Evolutionary conservation across 352 stramenopile genomes (phyloP), one percentile per base, ranked within the genome.

Genomic region (Phytophthora multivora): DNA sequence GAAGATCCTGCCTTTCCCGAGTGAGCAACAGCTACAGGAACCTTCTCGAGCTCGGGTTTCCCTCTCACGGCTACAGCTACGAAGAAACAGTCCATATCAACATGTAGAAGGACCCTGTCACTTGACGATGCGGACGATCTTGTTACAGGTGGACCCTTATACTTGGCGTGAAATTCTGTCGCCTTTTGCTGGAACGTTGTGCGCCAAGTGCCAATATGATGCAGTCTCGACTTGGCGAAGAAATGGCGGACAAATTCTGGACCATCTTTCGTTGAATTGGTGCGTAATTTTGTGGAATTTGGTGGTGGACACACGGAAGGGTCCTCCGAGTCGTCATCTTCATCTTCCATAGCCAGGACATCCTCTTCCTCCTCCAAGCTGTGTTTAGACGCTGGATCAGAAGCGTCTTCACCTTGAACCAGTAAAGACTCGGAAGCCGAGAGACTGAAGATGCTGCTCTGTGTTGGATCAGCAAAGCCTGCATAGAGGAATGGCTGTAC

Each of bases 21-120:
- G 62, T 98, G 93, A 11, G 91, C 94, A 15, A 99, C 91, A 11
- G 91, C 94, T 5, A 99, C 88, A 1, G 96, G 92, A 8, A 91
- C 71, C 8, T 79, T 69, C 28, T 83, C 50, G 28, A 86, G 72
- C 30, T 93, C 77, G 1, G 93, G 90, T 49, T 81, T 89, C 9
- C 90, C 91, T 25, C 84, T 65, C 18, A 98, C 71, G 11, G 86
- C 90, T 7, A 99, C 96, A 9, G 88, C 78, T 3, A 96, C 96
- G 69, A 99, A 99, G 77, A 99, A 99, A 55, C 91, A 98, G 72
- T 99, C 96, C 96, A 99, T 98, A 70, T 99, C 96, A 0, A 99
- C 86, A 51, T 99, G 96, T 47, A 98, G 71, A 38, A 99, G 93
- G 38, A 96, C 93, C 0, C 92, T 85, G 15, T 90, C 54, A 18